These are phyloP conservation scores for Metarhizium guizhouense DNA, from an alignment of 2,329 filamentous ascomycete genomes.

Conservation along the genomic window DNA sequence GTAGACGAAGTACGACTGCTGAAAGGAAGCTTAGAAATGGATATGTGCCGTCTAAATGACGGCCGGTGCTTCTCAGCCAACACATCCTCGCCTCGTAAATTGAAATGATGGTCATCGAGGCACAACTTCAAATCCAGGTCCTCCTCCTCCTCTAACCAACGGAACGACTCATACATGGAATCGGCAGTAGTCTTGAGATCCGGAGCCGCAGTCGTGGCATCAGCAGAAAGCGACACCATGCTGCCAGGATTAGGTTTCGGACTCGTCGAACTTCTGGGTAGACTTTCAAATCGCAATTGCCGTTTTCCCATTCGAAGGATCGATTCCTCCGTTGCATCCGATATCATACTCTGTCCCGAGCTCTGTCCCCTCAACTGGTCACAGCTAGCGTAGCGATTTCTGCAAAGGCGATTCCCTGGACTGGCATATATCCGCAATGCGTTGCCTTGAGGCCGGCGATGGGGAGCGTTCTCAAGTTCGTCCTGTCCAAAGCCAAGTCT, in stretches of 20 bases:
- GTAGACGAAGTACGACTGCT: slow-evolving; percentile 41
- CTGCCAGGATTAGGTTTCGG: slow-evolving; percentile 8
- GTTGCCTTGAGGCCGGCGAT: slow-evolving; percentile 2
- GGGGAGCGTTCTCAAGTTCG: slow-evolving; percentile 9
- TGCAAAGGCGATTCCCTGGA: slow-evolving; percentile 15
- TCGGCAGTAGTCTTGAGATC: slow-evolving; percentile 30
- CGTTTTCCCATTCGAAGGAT: slow-evolving; percentile 17
- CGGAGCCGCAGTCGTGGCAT: slow-evolving; percentile 8
- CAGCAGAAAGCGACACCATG: slow-evolving; percentile 16
- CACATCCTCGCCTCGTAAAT: slow-evolving; percentile 40
- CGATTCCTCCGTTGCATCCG: slow-evolving; percentile 18
- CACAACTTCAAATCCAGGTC: slow-evolving; percentile 59
- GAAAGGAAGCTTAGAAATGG: slow-evolving; percentile 58
- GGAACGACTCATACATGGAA: slow-evolving; percentile 57
- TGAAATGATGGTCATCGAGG: slow-evolving; percentile 62
- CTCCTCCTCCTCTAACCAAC: slow-evolving; percentile 66
- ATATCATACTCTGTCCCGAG: slow-evolving; percentile 28
- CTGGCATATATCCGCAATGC: slow-evolving; percentile 1
- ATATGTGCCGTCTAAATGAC: slow-evolving; percentile 63
- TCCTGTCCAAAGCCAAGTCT: slow-evolving; percentile 9
- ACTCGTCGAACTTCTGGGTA: background rate
- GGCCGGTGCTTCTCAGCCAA: slow-evolving; percentile 38
- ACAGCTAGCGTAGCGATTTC: slow-evolving; percentile 58
- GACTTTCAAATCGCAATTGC: slow-evolving; percentile 12
- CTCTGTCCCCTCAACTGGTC: slow-evolving; percentile 53